Evolutionary conservation across 228 moss, liverwort and hornwort genomes (phyloP).

Genomic region (Sphagnum fallax): DNA sequence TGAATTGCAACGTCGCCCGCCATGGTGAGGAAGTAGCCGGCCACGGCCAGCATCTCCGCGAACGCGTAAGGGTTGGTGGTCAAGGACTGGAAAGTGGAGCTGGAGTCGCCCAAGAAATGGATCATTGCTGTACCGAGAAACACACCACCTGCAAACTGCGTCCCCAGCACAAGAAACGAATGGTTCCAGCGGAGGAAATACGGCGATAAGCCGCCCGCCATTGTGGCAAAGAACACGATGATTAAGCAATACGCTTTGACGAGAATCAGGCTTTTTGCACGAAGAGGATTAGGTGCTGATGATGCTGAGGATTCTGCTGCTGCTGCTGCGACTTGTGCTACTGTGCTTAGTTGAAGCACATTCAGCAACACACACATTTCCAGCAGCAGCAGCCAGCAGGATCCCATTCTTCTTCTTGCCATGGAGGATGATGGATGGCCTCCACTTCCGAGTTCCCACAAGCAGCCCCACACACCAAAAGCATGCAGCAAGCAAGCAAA

Average conservation of each 20-base stretch:
- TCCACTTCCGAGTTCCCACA: too few species aligned
- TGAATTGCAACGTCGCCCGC: conserved; percentile 59
- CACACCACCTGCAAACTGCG: conserved; percentile 80
- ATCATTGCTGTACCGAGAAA: conserved; percentile 75
- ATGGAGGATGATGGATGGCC: too few species aligned
- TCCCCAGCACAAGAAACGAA: conserved; percentile 60
- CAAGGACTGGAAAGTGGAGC: conserved; percentile 30
- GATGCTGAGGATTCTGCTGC: too few species aligned
- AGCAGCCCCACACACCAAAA: too few species aligned
- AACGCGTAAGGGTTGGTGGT: conserved; percentile 48
- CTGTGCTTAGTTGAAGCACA: too few species aligned
- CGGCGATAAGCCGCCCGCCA: conserved; percentile 57
- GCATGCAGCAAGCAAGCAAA: too few species aligned
- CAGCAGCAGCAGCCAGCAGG: too few species aligned
- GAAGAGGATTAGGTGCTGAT: background rate
- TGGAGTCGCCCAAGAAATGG: conserved; percentile 66
- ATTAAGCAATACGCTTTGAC: conserved; percentile 56
- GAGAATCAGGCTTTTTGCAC: conserved; percentile 25
- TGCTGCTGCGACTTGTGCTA: too few species aligned
- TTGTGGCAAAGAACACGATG: conserved; percentile 54
- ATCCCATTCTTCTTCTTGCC: too few species aligned
- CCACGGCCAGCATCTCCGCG: conserved; percentile 48
- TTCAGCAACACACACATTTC: too few species aligned
- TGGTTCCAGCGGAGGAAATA: conserved; percentile 58
- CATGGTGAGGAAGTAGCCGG: conserved; percentile 65